Conservation (phyloP, 2,329 filamentous ascomycete species). For the Fusarium duplospermum region DNA sequence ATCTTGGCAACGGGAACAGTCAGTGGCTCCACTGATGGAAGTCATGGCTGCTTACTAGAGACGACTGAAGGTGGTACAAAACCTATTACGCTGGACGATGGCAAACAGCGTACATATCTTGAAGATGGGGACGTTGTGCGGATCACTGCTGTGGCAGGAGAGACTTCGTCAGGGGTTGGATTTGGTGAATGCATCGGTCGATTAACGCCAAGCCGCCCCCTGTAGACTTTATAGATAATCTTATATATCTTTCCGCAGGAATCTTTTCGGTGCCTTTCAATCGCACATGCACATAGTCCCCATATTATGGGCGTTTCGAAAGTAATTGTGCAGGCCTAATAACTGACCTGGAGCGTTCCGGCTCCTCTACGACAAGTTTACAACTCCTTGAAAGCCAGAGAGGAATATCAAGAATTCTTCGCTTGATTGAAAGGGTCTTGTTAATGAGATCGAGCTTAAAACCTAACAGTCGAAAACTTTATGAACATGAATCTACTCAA, state of each 20-base stretch:
- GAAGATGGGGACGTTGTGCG: slow-evolving; percentile 55
- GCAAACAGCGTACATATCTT: slow-evolving; percentile 49
- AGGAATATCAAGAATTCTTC: not conserved
- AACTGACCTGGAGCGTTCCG: not conserved
- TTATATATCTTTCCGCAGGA: too few species aligned
- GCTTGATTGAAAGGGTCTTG: too few species aligned
- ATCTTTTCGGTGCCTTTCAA: not conserved
- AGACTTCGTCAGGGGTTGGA: slow-evolving; percentile 54
- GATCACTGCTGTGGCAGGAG: slow-evolving; percentile 54
- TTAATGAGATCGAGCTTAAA: not conserved
- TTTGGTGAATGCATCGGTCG: slow-evolving; percentile 52
- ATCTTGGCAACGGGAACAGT: slow-evolving; percentile 57
- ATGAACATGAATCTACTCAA: slow-evolving; percentile 17
- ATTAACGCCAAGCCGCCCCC: not conserved
- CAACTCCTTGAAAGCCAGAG: not conserved
- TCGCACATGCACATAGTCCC: too few species aligned
- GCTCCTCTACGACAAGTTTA: not conserved
- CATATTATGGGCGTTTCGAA: not conserved
- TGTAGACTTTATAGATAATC: not conserved
- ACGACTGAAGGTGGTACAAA: slow-evolving; percentile 51
- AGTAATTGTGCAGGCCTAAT: not conserved
- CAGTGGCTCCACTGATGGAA: slow-evolving; percentile 47
- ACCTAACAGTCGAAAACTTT: not conserved
- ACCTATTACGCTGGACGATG: slow-evolving; percentile 44
- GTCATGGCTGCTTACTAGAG: slow-evolving; percentile 56